phyloP scores from a whole-genome alignment of 2,329 filamentous ascomycete genomes.

The Botrytis paeoniae region DNA sequence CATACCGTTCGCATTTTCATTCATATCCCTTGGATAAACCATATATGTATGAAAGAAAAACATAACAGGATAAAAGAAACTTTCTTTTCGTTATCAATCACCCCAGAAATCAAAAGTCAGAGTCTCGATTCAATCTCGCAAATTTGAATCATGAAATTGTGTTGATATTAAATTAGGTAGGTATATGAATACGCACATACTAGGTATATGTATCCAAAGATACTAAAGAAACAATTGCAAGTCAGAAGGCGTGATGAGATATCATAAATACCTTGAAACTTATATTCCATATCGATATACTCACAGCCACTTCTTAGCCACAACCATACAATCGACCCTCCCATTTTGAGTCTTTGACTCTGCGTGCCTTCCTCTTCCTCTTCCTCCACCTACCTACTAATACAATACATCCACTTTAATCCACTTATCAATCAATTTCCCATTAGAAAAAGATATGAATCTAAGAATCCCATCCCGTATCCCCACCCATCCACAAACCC shows the following conservation, averaged over 20 bases:
- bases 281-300: not conserved
- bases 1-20: not conserved
- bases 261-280: not conserved
- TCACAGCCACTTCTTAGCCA: not conserved
- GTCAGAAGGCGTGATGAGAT: too few species aligned
- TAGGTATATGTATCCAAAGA: not conserved
- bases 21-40: fast-evolving
- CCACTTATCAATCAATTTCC: not conserved
- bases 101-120: not conserved
- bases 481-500: too few species aligned
- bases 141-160: not conserved
- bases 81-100: not conserved
- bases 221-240: not conserved
- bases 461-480: not conserved
- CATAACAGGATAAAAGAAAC: not conserved
- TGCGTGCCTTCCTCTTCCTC: not conserved
- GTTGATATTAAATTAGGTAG: not conserved
- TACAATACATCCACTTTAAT: not conserved
- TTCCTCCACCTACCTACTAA: not conserved
- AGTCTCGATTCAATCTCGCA: not conserved
- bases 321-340: not conserved
- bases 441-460: too few species aligned
- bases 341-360: not conserved
- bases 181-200: not conserved
- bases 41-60: not conserved